Base-by-base conservation (phyloP, 768 basidiomycete species). In the Myochromella boudieri region DNA sequence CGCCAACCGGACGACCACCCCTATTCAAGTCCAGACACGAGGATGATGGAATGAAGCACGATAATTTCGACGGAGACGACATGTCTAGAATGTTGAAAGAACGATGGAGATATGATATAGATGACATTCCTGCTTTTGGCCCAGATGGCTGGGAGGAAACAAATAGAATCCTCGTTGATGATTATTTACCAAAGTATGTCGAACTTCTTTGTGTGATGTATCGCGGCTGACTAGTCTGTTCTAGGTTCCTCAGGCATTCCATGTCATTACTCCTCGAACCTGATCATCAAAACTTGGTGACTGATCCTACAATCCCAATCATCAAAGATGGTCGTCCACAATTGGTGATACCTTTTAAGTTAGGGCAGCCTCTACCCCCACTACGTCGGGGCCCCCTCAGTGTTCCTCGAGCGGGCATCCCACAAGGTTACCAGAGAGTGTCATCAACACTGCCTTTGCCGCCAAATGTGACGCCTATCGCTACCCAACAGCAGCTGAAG, bases 41-140 rank as follows among this genome's bases (percentile, higher is more conserved):
- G 3, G 55, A 56, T 40, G 61, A 62, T 20, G 55, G 47, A 15
- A 67, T 71, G 62, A 62, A 60, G 15, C 61, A 59, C 31, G 67
- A 68, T 21, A 63, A 57, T 3, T n/a, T n/a, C n/a, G n/a, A n/a
- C n/a, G n/a, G n/a, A n/a, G 60, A 65, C 11, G 69, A 69, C 5
- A 60, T 63, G 46, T 34, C 37, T 10, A 46, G 53, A 44, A 65
- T 71, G 34, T 45, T 85, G 4, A 66, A 71, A 31, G 81, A 83
- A 48, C 75, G 76, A 33, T 91, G 86, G 86, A 69, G 71, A 45
- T 90, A 76, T 49, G 87, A 91, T 54, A 57, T 66, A 11, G 85
- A 89, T 42, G 85, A 87, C 49, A 65, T 57, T 10, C 79, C 82
- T 6, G 60, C 74, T 0, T 62, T 75, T 50, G 81, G 75, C 4